These are phyloP conservation scores for Sordariomycetes sp. DNA, from an alignment of 2,329 filamentous ascomycete genomes.

Conservation along the genomic window DNA sequence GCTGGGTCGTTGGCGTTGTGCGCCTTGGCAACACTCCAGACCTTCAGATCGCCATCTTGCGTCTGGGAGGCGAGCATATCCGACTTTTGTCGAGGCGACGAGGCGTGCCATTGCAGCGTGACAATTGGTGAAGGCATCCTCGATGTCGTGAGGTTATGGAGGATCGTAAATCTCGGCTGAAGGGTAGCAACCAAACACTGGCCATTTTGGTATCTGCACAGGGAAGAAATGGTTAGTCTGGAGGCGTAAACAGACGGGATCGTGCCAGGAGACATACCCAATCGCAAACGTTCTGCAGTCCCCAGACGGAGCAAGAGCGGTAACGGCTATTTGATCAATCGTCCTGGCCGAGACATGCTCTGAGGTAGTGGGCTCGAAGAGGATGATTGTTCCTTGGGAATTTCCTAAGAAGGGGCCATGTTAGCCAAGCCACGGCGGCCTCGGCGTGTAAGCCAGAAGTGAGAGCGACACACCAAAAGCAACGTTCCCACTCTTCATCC, in stretches of 20 bases:
- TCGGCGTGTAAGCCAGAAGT: neutral
- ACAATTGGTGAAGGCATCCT: slow-evolving; percentile 79
- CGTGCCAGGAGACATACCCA: slow-evolving; percentile 48
- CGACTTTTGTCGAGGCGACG: slow-evolving; percentile 89
- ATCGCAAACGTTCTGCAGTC: slow-evolving; percentile 95
- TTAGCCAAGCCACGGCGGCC: slow-evolving; percentile 7
- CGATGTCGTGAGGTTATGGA: slow-evolving; percentile 83
- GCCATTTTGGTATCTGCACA: slow-evolving; percentile 77
- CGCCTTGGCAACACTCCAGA: slow-evolving; percentile 92
- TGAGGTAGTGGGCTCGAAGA: slow-evolving; percentile 87
- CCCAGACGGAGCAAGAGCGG: slow-evolving; percentile 76
- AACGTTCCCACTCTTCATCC: slow-evolving; percentile 96
- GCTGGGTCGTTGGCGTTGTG: slow-evolving; percentile 62
- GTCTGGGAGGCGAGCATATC: slow-evolving; percentile 96
- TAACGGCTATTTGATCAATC: slow-evolving; percentile 85
- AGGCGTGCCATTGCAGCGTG: slow-evolving; percentile 88
- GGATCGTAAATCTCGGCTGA: slow-evolving; percentile 83
- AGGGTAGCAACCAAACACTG: slow-evolving; percentile 83
- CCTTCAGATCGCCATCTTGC: slow-evolving; percentile 79
- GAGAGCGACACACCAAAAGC: slow-evolving; percentile 65
- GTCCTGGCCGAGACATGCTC: slow-evolving; percentile 88
- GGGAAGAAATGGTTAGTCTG: neutral
- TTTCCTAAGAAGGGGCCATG: slow-evolving; percentile 52
- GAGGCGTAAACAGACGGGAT: neutral
- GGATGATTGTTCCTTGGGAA: slow-evolving; percentile 80